Evolutionary conservation across 345 rosid species (phyloP).

Genomic region (Euphorbia peplus): DNA sequence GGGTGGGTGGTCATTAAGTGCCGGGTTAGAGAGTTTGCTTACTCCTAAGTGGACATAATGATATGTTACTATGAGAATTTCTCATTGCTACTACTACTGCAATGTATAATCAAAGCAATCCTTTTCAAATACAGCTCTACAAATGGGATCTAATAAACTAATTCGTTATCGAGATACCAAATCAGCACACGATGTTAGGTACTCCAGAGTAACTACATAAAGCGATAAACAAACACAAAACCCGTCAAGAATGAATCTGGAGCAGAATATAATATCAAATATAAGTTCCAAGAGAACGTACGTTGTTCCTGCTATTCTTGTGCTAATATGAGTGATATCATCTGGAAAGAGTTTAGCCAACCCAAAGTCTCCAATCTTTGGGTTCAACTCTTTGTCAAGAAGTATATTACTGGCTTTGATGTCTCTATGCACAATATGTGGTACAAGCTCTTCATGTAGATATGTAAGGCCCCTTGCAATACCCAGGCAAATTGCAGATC

Average conservation of each 20-base stretch:
- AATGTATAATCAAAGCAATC: no score
- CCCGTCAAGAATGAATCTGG: background rate
- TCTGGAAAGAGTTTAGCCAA: slow-evolving; percentile 97
- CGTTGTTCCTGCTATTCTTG: slow-evolving; percentile 96
- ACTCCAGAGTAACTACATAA: background rate
- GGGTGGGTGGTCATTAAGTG: no score
- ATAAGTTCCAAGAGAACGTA: slow-evolving; percentile 33
- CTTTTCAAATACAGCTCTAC: background rate
- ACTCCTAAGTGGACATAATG: background rate
- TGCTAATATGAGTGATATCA: slow-evolving; percentile 87
- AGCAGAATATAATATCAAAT: background rate
- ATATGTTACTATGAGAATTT: background rate
- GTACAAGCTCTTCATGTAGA: slow-evolving; percentile 83
- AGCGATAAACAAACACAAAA: background rate
- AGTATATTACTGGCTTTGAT: slow-evolving; percentile 94
- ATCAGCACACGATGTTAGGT: background rate
- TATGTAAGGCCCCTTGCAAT: slow-evolving; percentile 77
- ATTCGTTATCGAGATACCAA: background rate
- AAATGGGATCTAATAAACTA: background rate
- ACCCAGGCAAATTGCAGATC: slow-evolving; percentile 82
- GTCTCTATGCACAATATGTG: slow-evolving; percentile 90
- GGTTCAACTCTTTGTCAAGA: slow-evolving; percentile 67
- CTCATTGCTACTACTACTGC: background rate
- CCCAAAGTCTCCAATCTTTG: slow-evolving; percentile 96
- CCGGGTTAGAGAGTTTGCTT: background rate